These are phyloP conservation scores for Salmacisia buchloeana DNA, from an alignment of 1,284 basidiomycete species.

Conservation along the genomic window DNA sequence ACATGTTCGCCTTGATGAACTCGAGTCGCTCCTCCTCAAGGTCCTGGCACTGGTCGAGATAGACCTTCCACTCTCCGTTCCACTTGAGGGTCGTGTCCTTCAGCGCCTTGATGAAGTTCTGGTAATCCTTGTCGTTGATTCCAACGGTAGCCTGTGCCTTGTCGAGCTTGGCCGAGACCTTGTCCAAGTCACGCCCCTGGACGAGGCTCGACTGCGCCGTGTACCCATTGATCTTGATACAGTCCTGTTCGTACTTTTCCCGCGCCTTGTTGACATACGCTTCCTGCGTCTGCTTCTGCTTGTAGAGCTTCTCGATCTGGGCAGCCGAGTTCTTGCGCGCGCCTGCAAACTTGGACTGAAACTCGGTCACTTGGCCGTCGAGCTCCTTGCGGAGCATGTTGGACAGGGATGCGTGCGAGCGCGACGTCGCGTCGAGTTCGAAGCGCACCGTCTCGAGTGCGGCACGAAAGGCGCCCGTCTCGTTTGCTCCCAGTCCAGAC, in stretches of 20 bases:
- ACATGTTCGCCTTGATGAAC: conserved; percentile 89
- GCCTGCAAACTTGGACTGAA: conserved; percentile 16
- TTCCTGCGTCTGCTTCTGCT: conserved; percentile 48
- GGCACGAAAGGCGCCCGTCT: conserved; percentile 66
- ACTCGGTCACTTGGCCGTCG: conserved; percentile 56
- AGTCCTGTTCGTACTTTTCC: conserved; percentile 90
- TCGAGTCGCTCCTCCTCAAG: conserved; percentile 88
- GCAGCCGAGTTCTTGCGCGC: conserved; percentile 8
- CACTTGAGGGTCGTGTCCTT: conserved; percentile 77
- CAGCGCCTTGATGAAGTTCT: conserved; percentile 74
- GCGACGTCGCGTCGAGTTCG: conserved; percentile 78
- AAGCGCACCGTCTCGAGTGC: conserved; percentile 70
- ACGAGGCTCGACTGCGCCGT: conserved; percentile 87
- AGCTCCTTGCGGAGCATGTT: conserved; percentile 72
- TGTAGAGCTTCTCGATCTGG: conserved; percentile 43
- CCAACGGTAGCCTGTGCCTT: conserved; percentile 82
- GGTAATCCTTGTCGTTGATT: conserved; percentile 70
- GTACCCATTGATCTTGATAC: conserved; percentile 88
- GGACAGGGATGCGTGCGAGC: conserved; percentile 65
- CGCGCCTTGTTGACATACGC: conserved; percentile 59
- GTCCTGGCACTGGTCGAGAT: conserved; percentile 72
- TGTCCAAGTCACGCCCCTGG: conserved; percentile 90
- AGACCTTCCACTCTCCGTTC: conserved; percentile 82
- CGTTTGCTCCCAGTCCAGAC: conserved; percentile 68
- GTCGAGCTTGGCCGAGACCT: conserved; percentile 78